A percentile compares a stretch with the other conserved stretches of the same genome.
phyloP scores from a whole-genome alignment of 225 moss, liverwort and hornwort species.

The Physcomitrium patens region DNA sequence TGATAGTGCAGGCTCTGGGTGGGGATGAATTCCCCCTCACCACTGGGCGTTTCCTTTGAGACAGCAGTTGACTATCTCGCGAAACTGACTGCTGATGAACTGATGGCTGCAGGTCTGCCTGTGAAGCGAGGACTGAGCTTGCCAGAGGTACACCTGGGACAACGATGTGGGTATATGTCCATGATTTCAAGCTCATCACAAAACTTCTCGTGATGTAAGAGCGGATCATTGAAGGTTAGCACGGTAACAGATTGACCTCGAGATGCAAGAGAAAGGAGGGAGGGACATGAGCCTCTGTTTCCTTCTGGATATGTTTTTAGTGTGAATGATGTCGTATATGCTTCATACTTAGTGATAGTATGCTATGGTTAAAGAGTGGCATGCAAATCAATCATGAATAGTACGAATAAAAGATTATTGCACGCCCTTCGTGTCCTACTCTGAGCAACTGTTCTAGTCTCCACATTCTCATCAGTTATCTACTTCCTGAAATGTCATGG shows the following conservation, averaged over 20 bases:
- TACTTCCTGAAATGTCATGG: too few relatives aligned
- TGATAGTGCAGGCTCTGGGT: not conserved
- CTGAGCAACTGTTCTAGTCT: not conserved
- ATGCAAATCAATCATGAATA: too few relatives aligned
- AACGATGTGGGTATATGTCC: not conserved
- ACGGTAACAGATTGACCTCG: too few relatives aligned
- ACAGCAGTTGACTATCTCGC: too few relatives aligned
- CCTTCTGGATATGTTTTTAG: too few relatives aligned
- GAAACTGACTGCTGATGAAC: not conserved
- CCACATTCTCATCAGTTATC: too few relatives aligned
- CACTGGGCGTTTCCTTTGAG: not conserved
- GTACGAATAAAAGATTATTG: not conserved
- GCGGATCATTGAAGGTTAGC: not conserved
- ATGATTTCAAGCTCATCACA: constrained; percentile 11
- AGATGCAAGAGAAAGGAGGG: too few relatives aligned
- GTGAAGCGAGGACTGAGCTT: not conserved
- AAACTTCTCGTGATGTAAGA: not conserved
- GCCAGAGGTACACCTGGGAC: constrained; percentile 22
- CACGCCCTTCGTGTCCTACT: not conserved
- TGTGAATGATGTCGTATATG: too few relatives aligned
- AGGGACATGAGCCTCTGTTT: too few relatives aligned
- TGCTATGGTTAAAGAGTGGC: too few relatives aligned
- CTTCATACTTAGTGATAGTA: too few relatives aligned
- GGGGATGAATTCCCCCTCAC: not conserved
- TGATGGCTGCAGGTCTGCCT: not conserved